Base-by-base conservation (phyloP, 1,284 basidiomycete genomes). In the Coniferiporia weirii region DNA sequence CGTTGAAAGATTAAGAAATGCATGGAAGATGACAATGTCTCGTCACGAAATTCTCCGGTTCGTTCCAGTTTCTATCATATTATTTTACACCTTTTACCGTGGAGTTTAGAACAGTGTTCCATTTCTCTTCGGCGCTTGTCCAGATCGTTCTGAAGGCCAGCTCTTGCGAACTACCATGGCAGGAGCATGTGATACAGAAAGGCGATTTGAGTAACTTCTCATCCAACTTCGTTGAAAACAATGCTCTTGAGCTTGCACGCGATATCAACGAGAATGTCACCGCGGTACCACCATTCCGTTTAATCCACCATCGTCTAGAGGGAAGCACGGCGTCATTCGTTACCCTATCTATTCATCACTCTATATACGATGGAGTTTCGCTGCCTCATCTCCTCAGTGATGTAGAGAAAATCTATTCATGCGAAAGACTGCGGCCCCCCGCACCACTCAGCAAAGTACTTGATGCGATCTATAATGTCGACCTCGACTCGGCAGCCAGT, bases 361-460 rank as follows among this genome's bases (percentile, higher is more conserved):
- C 78, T 0, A 64, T 80, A 6, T 80, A 77, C 60, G 78, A 80
- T 62, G 78, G 77, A 6, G 71, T 74, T 32, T 77, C 78, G 10
- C 71, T 80, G 17, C 73, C 77, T 0, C 65, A 72, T 9, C 63
- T 79, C 9, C 66, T 79, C 54, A 66, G 69, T 17, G 72, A 75
- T 47, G 71, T 76, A 9, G 76, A 79, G 56, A 66, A 67, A 8
- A 67, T 66, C 44, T 75, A 76, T 54, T 52, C 56, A 35, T 64
- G 62, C 3, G 57, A 63, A 35, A 51, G 63, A 46, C 65, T 66
- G 43, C 58, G 62, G 12, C 55, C 62, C 7, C 50, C 64, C 2
- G 65, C 70, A 20, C 63, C 69, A 15, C 61, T 72, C 1, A 64
- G 65, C 17, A 64, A 65, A 0, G 66, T 78, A 9, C 60, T 79